Evolutionary conservation across 2,329 filamentous ascomycete genomes (phyloP).

Genomic region (Pestalotiopsis fici): DNA sequence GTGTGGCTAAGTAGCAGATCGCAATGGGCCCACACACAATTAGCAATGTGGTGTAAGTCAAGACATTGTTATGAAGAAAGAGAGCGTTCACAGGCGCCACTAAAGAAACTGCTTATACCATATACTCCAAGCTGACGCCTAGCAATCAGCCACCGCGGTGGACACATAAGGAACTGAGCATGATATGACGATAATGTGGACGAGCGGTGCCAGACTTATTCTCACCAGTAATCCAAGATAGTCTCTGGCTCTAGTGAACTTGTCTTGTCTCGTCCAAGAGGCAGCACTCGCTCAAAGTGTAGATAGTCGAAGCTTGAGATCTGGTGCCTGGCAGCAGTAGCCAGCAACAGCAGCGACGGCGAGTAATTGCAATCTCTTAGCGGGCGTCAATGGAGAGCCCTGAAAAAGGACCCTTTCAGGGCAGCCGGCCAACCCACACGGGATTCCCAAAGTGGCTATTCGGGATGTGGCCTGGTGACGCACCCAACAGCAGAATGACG

Average conservation of each 20-base stretch:
- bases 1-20: neutral
- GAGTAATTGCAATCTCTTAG: neutral
- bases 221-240: neutral
- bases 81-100: neutral
- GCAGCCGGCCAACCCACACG: neutral
- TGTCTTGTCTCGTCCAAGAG: neutral
- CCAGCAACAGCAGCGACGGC: neutral
- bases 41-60: neutral
- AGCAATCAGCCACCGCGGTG: neutral
- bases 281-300: neutral
- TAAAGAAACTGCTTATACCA: neutral
- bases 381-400: neutral
- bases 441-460: conserved; percentile 3
- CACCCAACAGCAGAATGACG: conserved; percentile 6
- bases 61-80: neutral
- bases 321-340: neutral
- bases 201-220: neutral
- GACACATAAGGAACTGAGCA: neutral
- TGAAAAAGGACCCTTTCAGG: neutral
- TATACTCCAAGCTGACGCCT: neutral
- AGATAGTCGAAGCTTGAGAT: neutral
- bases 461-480: neutral
- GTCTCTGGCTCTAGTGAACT: neutral
- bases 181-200: neutral
- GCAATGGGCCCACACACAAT: neutral